Percentiles rank a stretch among this genome's conserved stretches.
Evolutionary conservation across 2,329 filamentous ascomycete species (phyloP).

Genomic region (Metarhizium humberi): DNA sequence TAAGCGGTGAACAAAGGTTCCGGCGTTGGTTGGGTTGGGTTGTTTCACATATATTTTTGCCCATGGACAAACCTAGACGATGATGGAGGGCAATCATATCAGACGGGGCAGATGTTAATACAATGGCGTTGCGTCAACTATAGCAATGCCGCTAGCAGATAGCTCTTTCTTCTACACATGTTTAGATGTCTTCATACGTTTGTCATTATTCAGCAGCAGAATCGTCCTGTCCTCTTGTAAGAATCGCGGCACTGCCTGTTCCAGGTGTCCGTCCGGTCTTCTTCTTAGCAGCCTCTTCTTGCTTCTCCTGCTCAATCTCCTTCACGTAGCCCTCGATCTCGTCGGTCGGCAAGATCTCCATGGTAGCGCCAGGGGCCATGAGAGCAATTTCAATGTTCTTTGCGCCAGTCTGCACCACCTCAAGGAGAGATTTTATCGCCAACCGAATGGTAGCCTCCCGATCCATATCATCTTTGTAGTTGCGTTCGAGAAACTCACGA

Average conservation of each 20-base stretch:
- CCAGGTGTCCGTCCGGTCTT: slow-evolving; percentile 72
- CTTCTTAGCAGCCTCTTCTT: slow-evolving; percentile 96
- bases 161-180: background rate
- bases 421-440: slow-evolving; percentile 94
- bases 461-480: slow-evolving; percentile 98
- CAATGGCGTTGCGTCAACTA: slow-evolving; percentile 20
- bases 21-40: slow-evolving; percentile 20
- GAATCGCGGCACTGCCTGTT: slow-evolving; percentile 61
- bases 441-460: slow-evolving; percentile 92
- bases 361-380: slow-evolving; percentile 83
- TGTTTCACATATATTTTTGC: slow-evolving; percentile 14
- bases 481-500: slow-evolving; percentile 94
- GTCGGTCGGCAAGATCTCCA: slow-evolving; percentile 91
- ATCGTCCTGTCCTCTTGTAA: slow-evolving; percentile 50
- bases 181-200: slow-evolving; percentile 1
- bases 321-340: slow-evolving; percentile 97
- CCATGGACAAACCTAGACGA: background rate
- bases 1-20: slow-evolving; percentile 7
- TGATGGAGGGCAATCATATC: background rate
- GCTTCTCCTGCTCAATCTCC: slow-evolving; percentile 98
- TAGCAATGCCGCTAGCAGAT: slow-evolving; percentile 9
- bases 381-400: slow-evolving; percentile 99
- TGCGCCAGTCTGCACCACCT: slow-evolving; percentile 96
- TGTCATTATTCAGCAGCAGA: slow-evolving; percentile 25
- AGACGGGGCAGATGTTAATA: slow-evolving; percentile 21